These are phyloP conservation scores for Coniferiporia sulphurascens DNA, from an alignment of 1,284 basidiomycete species.

Conservation along the genomic window DNA sequence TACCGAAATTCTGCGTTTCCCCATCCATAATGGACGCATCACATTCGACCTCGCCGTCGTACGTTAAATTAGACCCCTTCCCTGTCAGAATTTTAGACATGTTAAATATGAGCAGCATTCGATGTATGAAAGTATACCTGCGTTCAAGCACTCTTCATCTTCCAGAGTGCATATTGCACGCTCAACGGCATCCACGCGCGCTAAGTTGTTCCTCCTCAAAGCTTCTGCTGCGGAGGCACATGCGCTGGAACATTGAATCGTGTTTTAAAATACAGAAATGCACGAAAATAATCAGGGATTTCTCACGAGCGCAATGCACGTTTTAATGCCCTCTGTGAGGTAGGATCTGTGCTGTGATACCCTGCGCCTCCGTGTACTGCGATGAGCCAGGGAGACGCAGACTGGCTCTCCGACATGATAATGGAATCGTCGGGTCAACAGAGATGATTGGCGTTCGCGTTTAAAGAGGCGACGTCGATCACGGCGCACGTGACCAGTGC, in stretches of 20 bases:
- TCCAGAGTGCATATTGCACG: conserved; percentile 53
- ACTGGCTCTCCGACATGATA: background rate
- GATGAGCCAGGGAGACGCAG: conserved; percentile 25
- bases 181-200: conserved; percentile 42
- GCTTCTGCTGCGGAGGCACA: background rate
- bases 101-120: background rate
- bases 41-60: conserved; percentile 66
- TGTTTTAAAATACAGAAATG: background rate
- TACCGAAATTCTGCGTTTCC: conserved; percentile 49
- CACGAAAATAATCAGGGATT: background rate
- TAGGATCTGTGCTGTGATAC: conserved; percentile 34
- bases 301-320: conserved; percentile 47
- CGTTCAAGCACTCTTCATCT: conserved; percentile 58
- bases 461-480: conserved; percentile 1
- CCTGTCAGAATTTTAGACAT: conserved; percentile 34
- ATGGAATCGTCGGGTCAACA: background rate
- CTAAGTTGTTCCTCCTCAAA: conserved; percentile 13
- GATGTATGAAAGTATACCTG: conserved; percentile 38
- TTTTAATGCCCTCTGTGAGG: conserved; percentile 46
- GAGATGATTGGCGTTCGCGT: conserved; percentile 4
- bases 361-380: conserved; percentile 72
- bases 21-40: conserved; percentile 72
- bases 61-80: conserved; percentile 69
- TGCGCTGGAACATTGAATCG: background rate
- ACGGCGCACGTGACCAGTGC: background rate